A percentile compares a stretch with the other conserved stretches of the same genome.
phyloP scores from a whole-genome alignment of 1,284 basidiomycete genomes.

The Tilletia horrida region DNA sequence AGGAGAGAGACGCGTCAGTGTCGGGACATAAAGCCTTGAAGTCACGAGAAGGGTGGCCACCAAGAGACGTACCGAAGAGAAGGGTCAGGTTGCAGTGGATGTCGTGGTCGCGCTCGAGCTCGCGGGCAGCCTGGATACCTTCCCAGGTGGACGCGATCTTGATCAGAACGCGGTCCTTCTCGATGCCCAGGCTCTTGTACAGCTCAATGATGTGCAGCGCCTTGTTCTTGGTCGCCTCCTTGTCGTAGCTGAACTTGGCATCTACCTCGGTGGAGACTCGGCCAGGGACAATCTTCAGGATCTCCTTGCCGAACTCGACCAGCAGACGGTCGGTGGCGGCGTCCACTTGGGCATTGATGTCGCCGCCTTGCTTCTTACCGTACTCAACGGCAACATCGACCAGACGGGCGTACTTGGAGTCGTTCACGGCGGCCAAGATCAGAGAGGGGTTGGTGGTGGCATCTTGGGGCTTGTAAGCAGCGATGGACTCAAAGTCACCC shows the following conservation, averaged over 20 bases:
- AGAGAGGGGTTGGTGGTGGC: conserved; percentile 57
- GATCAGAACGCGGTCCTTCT: conserved; percentile 85
- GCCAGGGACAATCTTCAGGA: conserved; percentile 91
- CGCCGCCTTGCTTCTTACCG: conserved; percentile 72
- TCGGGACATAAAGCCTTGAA: background rate
- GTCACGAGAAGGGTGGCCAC: background rate
- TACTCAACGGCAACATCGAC: conserved; percentile 78
- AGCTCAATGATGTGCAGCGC: conserved; percentile 80
- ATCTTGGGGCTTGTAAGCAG: conserved; percentile 55
- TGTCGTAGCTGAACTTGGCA: conserved; percentile 93
- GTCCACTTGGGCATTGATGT: conserved; percentile 54
- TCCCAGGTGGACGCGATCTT: conserved; percentile 99
- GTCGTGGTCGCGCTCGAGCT: conserved; percentile 78
- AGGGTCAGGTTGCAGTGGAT: conserved; percentile 99
- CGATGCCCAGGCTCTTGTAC: conserved; percentile 85
- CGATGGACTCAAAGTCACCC: conserved; percentile 54
- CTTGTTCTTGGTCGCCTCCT: conserved; percentile 84
- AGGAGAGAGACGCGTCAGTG: no score
- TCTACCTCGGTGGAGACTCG: conserved; percentile 99
- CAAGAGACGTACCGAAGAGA: conserved; percentile 66
- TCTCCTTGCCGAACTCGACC: conserved; percentile 94
- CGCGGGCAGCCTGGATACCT: conserved; percentile 96
- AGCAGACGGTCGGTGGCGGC: conserved; percentile 85
- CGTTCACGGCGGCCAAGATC: conserved; percentile 87
- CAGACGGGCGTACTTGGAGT: conserved; percentile 77